These are phyloP conservation scores for Neonectria faginata DNA, from an alignment of 2,329 filamentous ascomycete genomes.

Conservation along the genomic window DNA sequence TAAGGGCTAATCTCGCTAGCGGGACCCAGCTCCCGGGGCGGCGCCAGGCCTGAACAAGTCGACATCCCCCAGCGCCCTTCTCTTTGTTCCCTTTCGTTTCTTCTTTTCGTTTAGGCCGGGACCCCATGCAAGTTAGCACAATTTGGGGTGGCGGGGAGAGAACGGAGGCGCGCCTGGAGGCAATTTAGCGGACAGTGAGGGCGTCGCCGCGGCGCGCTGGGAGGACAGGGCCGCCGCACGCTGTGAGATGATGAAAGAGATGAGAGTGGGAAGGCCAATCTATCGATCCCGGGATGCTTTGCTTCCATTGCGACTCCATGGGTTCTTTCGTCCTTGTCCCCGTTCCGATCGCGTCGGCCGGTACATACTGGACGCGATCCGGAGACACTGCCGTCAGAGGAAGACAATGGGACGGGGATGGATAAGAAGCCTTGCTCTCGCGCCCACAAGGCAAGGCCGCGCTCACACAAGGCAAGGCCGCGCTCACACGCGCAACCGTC, in stretches of 20 bases:
- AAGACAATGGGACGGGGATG: background rate
- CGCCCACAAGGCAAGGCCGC: constrained; percentile 3
- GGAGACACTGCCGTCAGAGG: background rate
- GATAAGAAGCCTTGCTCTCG: constrained; percentile 1
- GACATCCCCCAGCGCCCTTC: constrained; percentile 6
- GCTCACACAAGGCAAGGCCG: constrained; percentile 5
- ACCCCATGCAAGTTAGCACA: constrained; percentile 10
- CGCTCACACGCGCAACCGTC: constrained; percentile 12
- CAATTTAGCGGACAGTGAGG: constrained; percentile 20
- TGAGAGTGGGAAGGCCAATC: constrained; percentile 29
- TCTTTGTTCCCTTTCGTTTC: constrained; percentile 26
- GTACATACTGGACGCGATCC: background rate
- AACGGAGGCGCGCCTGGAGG: constrained; percentile 5
- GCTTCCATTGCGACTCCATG: constrained; percentile 10
- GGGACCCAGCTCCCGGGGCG: constrained; percentile 17
- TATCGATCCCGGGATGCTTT: constrained; percentile 26
- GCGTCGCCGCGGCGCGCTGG: constrained; percentile 21
- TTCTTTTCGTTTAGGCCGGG: constrained; percentile 21
- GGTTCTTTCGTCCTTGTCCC: constrained; percentile 1
- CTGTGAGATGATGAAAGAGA: constrained; percentile 32
- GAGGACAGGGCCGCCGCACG: constrained; percentile 20
- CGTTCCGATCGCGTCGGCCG: background rate
- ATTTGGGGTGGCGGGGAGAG: constrained; percentile 5
- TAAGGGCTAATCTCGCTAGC: constrained; percentile 28
- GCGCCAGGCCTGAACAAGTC: constrained; percentile 6